Evolutionary conservation across 2,329 filamentous ascomycete genomes (phyloP).

Genomic region (Macrophomina phaseolina): DNA sequence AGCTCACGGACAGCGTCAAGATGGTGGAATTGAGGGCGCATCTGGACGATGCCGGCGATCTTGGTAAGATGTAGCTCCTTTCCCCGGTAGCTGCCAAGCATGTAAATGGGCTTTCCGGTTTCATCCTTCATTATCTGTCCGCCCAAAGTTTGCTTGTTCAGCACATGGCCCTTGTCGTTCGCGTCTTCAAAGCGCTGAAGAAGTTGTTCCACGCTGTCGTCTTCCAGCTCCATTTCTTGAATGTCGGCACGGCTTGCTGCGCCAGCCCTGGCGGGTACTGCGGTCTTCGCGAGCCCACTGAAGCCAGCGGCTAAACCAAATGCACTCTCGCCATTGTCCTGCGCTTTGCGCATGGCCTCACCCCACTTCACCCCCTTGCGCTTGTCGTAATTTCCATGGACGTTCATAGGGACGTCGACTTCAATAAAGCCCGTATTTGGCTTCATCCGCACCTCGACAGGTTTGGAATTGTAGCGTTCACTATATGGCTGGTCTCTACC

Average conservation of each 20-base stretch:
- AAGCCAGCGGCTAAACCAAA: conserved; percentile 56
- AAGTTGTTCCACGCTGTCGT: conserved; percentile 67
- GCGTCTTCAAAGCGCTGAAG: conserved; percentile 62
- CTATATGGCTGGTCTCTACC: conserved; percentile 68
- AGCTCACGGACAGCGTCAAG: conserved; percentile 83
- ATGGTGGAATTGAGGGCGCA: conserved; percentile 91
- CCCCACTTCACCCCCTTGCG: conserved; percentile 84
- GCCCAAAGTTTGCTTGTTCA: conserved; percentile 82
- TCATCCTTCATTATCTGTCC: conserved; percentile 75
- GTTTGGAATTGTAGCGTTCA: conserved; percentile 59
- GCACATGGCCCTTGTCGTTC: conserved; percentile 70
- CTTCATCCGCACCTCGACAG: conserved; percentile 82
- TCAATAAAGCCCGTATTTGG: conserved; percentile 82
- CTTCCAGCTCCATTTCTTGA: conserved; percentile 58
- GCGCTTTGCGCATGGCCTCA: conserved; percentile 67
- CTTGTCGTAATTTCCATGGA: conserved; percentile 79
- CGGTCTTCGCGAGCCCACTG: conserved; percentile 22
- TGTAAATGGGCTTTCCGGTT: conserved; percentile 76
- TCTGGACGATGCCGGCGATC: conserved; percentile 80
- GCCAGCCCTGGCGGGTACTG: conserved; percentile 31
- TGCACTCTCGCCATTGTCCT: conserved; percentile 50
- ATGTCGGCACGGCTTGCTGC: conserved; percentile 30
- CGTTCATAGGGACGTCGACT: conserved; percentile 81
- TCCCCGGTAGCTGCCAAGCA: conserved; percentile 88
- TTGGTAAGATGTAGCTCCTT: conserved; percentile 86